Conservation (phyloP, 805 yeast species). For the Suhomyces tanzawaensis region DNA sequence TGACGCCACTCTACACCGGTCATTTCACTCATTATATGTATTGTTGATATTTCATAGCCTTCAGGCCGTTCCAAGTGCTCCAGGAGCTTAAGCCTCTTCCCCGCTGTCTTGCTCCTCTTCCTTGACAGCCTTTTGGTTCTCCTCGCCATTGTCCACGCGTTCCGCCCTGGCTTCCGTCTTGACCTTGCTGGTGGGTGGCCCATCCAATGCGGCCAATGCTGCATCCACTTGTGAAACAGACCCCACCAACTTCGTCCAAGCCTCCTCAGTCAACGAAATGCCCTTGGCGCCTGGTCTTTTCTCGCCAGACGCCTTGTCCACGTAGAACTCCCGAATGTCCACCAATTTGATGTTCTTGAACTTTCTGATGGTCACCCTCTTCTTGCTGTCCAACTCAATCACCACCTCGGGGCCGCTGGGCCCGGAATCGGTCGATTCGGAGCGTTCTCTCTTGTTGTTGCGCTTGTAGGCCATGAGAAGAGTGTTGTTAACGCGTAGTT, state of each 20-base stretch:
- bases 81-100: slow-evolving; percentile 3
- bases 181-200: slow-evolving; percentile 2
- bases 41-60: too few species aligned
- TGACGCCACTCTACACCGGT: too few species aligned
- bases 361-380: slow-evolving; percentile 69
- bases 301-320: slow-evolving; percentile 52
- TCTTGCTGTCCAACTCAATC: slow-evolving; percentile 40
- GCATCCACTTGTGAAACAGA: slow-evolving; percentile 46
- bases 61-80: too few species aligned
- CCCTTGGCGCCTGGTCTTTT: slow-evolving; percentile 82
- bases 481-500: neutral
- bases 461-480: slow-evolving; percentile 18
- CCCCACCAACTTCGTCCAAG: slow-evolving; percentile 51
- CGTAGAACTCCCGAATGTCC: slow-evolving; percentile 82
- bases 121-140: slow-evolving; percentile 9
- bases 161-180: slow-evolving; percentile 7
- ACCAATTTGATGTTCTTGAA: slow-evolving; percentile 67
- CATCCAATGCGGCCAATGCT: slow-evolving; percentile 42
- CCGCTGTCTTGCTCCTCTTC: slow-evolving; percentile 3
- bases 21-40: too few species aligned
- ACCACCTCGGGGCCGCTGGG: slow-evolving; percentile 11
- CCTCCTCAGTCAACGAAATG: slow-evolving; percentile 55
- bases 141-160: slow-evolving; percentile 16
- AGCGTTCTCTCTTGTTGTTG: slow-evolving; percentile 3
- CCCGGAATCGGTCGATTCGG: slow-evolving; percentile 1